Evolutionary conservation across 352 stramenopile genomes (phyloP).

Genomic region (Globisporangium alternatum): DNA sequence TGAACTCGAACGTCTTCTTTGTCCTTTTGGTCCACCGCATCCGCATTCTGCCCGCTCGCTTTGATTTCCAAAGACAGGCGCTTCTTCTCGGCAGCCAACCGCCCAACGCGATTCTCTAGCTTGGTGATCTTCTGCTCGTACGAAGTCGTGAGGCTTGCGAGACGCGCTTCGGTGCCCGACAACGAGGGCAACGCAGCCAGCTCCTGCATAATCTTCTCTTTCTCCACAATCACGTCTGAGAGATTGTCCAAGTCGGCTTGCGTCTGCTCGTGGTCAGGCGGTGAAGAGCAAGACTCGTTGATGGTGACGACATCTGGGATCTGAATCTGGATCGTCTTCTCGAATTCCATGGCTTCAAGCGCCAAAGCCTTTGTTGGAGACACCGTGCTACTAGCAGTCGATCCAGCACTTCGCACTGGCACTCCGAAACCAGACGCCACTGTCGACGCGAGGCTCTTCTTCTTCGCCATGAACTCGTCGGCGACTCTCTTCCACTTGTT

Average conservation of each 20-base stretch:
- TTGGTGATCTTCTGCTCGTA: constrained; percentile 44
- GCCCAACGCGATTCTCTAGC: constrained; percentile 28
- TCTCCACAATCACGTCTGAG: constrained; percentile 47
- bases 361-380: constrained; percentile 21
- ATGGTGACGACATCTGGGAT: neutral
- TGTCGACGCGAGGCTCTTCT: constrained; percentile 6
- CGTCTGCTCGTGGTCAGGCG: constrained; percentile 6
- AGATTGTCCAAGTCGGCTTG: constrained; percentile 27
- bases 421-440: constrained; percentile 1
- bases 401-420: neutral
- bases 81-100: constrained; percentile 30
- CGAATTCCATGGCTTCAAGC: constrained; percentile 32
- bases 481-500: constrained; percentile 72
- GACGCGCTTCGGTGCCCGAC: constrained; percentile 17
- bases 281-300: neutral
- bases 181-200: constrained; percentile 19
- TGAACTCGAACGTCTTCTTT: constrained; percentile 19
- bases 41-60: constrained; percentile 5
- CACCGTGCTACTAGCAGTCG: neutral
- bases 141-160: constrained; percentile 30
- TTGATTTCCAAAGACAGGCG: constrained; percentile 20
- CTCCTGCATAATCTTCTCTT: constrained; percentile 37
- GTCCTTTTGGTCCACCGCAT: neutral
- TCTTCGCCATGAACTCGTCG: constrained; percentile 32
- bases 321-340: constrained; percentile 26